Evolutionary conservation across 305 asterid species (phyloP).

Genomic region (Fraxinus latifolia): DNA sequence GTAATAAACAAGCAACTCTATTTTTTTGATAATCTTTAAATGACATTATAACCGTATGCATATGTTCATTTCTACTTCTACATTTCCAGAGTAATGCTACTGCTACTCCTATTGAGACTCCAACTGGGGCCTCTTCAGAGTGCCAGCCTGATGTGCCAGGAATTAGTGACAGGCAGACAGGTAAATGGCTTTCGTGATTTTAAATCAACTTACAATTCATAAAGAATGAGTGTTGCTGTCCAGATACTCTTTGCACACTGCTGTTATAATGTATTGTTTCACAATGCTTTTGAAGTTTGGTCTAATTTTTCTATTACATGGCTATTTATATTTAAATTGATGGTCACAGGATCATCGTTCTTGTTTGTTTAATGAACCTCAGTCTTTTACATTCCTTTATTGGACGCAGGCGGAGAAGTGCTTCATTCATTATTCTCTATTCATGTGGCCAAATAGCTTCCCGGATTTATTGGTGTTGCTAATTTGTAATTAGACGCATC

Average conservation of each 20-base stretch:
- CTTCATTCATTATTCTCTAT: background rate
- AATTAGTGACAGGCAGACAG: slow-evolving; percentile 47
- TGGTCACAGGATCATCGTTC: background rate
- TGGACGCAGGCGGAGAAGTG: background rate
- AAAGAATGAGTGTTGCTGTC: background rate
- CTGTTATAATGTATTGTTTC: background rate
- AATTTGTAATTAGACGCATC: background rate
- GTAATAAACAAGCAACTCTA: background rate
- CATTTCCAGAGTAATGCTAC: slow-evolving; percentile 47
- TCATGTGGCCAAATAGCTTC: background rate
- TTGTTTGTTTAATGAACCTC: background rate
- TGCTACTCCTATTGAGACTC: slow-evolving; percentile 40
- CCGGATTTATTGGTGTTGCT: background rate
- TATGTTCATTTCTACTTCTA: slow-evolving; percentile 18
- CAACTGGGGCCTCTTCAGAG: slow-evolving; percentile 31
- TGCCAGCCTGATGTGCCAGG: slow-evolving; percentile 43
- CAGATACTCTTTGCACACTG: background rate
- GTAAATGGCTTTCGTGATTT: slow-evolving; percentile 35
- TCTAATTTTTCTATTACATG: background rate
- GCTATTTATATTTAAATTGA: background rate
- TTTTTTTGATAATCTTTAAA: slow-evolving; percentile 19
- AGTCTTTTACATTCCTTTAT: background rate
- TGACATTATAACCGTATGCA: slow-evolving; percentile 19
- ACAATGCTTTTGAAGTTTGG: background rate
- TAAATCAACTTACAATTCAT: background rate